These are phyloP conservation scores for Suillus plorans DNA, from an alignment of 768 basidiomycete genomes.

Conservation along the genomic window DNA sequence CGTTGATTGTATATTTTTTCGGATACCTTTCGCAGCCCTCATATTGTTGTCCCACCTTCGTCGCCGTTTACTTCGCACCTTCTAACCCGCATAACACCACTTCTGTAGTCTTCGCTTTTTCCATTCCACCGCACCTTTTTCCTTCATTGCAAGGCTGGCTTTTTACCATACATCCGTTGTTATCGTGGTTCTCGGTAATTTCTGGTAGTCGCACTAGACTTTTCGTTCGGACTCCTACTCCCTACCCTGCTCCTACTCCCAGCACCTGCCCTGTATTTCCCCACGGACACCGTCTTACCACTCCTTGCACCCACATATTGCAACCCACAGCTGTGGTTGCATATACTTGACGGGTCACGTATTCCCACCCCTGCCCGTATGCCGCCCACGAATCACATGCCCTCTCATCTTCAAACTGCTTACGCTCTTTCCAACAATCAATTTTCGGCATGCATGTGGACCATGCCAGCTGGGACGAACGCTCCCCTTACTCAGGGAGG, in stretches of 20 bases:
- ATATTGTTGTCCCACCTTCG: slow-evolving; percentile 29
- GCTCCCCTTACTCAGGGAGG: slow-evolving; percentile 15
- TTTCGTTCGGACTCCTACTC: slow-evolving; percentile 20
- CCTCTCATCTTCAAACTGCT: slow-evolving; percentile 7
- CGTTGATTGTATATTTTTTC: slow-evolving; percentile 30
- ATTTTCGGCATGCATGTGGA: slow-evolving; percentile 22
- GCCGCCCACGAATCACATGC: slow-evolving; percentile 15
- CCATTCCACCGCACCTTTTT: slow-evolving; percentile 16
- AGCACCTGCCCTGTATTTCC: slow-evolving; percentile 17
- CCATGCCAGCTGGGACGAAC: slow-evolving; percentile 22
- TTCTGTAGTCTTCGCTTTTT: slow-evolving; percentile 24
- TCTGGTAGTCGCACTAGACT: slow-evolving; percentile 19
- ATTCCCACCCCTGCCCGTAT: slow-evolving; percentile 14
- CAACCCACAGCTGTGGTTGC: slow-evolving; percentile 14
- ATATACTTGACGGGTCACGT: slow-evolving; percentile 23
- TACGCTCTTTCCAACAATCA: slow-evolving; percentile 10
- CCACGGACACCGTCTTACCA: slow-evolving; percentile 15
- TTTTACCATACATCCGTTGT: slow-evolving; percentile 22
- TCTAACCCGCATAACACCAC: slow-evolving; percentile 29
- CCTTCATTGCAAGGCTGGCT: slow-evolving; percentile 24
- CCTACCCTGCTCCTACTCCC: slow-evolving; percentile 16
- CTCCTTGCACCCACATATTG: slow-evolving; percentile 32
- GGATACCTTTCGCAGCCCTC: slow-evolving; percentile 32
- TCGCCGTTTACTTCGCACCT: slow-evolving; percentile 30
- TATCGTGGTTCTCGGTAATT: slow-evolving; percentile 26